Evolutionary conservation across 306 rosid genomes (phyloP).

Genomic region (Casuarina glauca): DNA sequence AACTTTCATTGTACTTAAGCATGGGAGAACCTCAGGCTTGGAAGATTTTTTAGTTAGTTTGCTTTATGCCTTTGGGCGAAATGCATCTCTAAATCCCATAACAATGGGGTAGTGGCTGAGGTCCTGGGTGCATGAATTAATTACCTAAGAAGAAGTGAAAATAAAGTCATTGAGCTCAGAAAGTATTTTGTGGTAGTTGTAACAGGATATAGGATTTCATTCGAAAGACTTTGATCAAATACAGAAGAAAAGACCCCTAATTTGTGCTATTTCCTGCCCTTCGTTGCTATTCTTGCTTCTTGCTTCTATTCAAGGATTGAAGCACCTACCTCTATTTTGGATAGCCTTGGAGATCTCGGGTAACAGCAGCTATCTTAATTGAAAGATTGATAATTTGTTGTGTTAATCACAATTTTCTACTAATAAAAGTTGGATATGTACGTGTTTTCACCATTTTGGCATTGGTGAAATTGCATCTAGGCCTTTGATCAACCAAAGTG

Average conservation of each 20-base stretch:
- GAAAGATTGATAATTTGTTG: too few species aligned
- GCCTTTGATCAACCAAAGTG: too few species aligned
- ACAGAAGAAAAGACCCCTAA: not conserved
- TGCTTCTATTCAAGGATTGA: not conserved
- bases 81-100: too few species aligned
- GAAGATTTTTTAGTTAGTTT: not conserved
- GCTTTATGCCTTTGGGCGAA: not conserved
- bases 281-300: not conserved
- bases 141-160: not conserved
- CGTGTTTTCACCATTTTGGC: constrained; percentile 11
- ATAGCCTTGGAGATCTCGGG: not conserved
- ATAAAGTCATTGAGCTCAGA: not conserved
- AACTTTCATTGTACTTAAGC: not conserved
- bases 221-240: not conserved
- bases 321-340: not conserved
- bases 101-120: not conserved
- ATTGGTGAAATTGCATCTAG: not conserved
- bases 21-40: too few species aligned
- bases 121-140: not conserved
- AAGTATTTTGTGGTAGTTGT: not conserved
- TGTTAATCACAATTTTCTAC: not conserved
- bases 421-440: not conserved
- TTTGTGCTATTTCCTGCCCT: not conserved
- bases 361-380: not conserved
- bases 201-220: not conserved